phyloP scores from a whole-genome alignment of 331 rosid species.

The Ulmus americana region DNA sequence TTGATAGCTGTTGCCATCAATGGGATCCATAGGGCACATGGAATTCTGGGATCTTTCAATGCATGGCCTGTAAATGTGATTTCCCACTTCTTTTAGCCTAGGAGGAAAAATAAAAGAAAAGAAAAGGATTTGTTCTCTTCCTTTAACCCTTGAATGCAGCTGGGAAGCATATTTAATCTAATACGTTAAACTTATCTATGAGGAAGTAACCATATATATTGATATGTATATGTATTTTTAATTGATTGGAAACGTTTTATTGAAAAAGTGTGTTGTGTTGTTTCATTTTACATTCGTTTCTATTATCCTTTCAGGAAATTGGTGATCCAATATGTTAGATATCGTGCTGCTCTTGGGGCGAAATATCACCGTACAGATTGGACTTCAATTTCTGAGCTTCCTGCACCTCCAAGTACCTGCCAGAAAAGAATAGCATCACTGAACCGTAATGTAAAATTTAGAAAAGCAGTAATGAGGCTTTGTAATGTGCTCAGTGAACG shows the following conservation, averaged over 20 bases:
- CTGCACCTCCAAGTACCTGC: constrained; percentile 65
- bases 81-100: background rate
- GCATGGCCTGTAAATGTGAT: background rate
- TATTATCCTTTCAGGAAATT: constrained; percentile 54
- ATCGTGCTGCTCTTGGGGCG: constrained; percentile 74
- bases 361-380: constrained; percentile 64
- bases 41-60: background rate
- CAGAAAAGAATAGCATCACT: constrained; percentile 62
- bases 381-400: constrained; percentile 66
- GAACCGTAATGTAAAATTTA: constrained; percentile 44
- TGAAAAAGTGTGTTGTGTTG: background rate
- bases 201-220: background rate
- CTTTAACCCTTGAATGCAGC: background rate
- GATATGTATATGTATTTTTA: too few species aligned
- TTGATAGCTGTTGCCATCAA: background rate
- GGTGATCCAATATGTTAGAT: constrained; percentile 74
- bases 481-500: constrained; percentile 70
- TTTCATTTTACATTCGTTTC: constrained; percentile 1
- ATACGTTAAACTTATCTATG: background rate
- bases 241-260: too few species aligned
- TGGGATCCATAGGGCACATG: background rate
- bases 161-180: background rate
- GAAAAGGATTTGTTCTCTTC: background rate
- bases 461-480: constrained; percentile 72
- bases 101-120: background rate